Percentiles rank a stretch among this genome's conserved stretches.
Evolutionary conservation across 2,329 filamentous ascomycete genomes (phyloP).

Genomic region (Byssoonygena ceratinophila): DNA sequence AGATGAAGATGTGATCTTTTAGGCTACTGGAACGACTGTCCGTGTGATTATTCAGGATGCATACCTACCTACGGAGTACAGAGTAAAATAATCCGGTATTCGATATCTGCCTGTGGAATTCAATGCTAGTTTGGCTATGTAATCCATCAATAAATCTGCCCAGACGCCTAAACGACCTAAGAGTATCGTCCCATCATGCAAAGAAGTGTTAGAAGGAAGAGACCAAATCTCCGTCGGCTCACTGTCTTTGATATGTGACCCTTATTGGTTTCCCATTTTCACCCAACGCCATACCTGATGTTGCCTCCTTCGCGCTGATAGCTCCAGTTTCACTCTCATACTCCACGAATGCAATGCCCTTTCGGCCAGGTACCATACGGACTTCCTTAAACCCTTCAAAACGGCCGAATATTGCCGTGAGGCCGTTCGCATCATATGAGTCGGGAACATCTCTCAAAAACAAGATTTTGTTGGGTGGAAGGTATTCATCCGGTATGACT

Average conservation of each 20-base stretch:
- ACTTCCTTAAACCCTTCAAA: slow-evolving; percentile 95
- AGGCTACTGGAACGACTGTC: background rate
- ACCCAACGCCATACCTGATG: slow-evolving; percentile 70
- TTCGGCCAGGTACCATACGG: slow-evolving; percentile 71
- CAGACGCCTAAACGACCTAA: slow-evolving; percentile 17
- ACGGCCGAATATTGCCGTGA: slow-evolving; percentile 70
- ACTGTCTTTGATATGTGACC: slow-evolving; percentile 93
- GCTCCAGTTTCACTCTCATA: slow-evolving; percentile 85
- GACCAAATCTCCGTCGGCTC: slow-evolving; percentile 20
- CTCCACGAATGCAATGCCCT: slow-evolving; percentile 89
- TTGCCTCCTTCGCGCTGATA: slow-evolving; percentile 88
- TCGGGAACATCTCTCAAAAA: slow-evolving; percentile 89
- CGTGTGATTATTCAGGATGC: background rate
- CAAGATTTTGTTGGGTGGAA: slow-evolving; percentile 92
- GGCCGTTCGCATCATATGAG: slow-evolving; percentile 67
- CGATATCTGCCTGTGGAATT: background rate
- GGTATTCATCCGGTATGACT: slow-evolving; percentile 91
- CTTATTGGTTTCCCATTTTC: slow-evolving; percentile 69
- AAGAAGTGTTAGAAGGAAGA: background rate
- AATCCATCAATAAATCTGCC: slow-evolving; percentile 2
- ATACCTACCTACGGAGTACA: background rate
- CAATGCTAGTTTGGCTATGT: slow-evolving; percentile 2
- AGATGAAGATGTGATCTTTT: slow-evolving; percentile 75
- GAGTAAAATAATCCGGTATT: background rate
- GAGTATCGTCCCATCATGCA: slow-evolving; percentile 3